phyloP scores from a whole-genome alignment of 192 early-diverging fungal genomes.

The Backusella circina region DNA sequence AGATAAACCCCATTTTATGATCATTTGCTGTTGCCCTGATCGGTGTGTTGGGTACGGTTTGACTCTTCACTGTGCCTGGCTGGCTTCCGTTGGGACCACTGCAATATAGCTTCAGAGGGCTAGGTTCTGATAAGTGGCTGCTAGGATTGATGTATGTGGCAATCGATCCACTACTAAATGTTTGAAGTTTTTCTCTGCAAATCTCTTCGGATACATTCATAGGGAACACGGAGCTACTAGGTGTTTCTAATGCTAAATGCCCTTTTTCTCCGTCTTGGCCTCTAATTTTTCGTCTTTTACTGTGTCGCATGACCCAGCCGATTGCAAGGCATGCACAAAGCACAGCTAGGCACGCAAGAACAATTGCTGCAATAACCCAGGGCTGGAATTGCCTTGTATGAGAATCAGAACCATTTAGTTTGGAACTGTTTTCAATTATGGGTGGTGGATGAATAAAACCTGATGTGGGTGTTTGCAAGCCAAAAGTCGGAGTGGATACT shows the following conservation, averaged over 20 bases:
- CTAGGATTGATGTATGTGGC: not conserved
- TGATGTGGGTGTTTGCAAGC: not conserved
- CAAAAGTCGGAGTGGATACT: not conserved
- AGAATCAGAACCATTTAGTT: not conserved
- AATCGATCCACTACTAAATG: not conserved
- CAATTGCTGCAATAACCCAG: slow-evolving; percentile 23
- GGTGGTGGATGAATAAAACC: not conserved
- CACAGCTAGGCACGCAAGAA: slow-evolving; percentile 19
- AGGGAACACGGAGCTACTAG: not conserved
- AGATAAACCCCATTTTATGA: not conserved
- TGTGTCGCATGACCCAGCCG: slow-evolving; percentile 13
- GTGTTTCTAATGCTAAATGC: not conserved
- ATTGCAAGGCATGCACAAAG: slow-evolving; percentile 16
- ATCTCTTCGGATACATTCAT: not conserved
- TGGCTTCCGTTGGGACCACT: not conserved
- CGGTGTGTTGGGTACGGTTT: not conserved
- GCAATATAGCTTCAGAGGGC: not conserved
- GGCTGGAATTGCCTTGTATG: slow-evolving; percentile 2
- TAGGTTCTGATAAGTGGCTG: not conserved
- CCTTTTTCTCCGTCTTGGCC: not conserved
- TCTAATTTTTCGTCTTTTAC: slow-evolving; percentile 13
- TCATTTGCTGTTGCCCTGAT: not conserved
- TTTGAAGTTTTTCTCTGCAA: slow-evolving; percentile 1
- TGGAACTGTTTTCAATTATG: not conserved
- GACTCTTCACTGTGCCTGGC: not conserved